A percentile compares a stretch with the other conserved stretches of the same genome.
Conservation (phyloP, 2,329 filamentous ascomycete genomes). For the Penicillium sclerotiorum region DNA sequence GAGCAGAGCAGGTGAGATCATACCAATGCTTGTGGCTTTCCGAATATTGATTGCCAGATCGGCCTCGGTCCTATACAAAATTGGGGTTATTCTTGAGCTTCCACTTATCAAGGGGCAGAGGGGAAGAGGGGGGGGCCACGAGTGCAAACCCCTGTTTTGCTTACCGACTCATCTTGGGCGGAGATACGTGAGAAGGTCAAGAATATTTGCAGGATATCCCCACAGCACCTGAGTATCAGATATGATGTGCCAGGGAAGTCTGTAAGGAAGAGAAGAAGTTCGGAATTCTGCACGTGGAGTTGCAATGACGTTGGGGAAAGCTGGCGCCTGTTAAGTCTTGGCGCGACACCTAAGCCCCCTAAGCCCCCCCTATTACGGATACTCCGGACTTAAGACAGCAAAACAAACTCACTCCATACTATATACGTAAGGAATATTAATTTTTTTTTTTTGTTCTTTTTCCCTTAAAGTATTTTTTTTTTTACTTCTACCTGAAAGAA, state of each 20-base stretch:
- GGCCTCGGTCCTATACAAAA: constrained; percentile 58
- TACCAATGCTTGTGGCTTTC: constrained; percentile 67
- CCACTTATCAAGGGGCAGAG: not conserved
- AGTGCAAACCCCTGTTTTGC: constrained; percentile 17
- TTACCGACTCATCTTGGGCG: constrained; percentile 65
- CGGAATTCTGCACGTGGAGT: constrained; percentile 19
- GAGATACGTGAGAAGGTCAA: constrained; percentile 36
- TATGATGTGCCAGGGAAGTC: constrained; percentile 9
- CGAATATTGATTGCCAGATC: constrained; percentile 68
- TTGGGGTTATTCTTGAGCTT: constrained; percentile 10
- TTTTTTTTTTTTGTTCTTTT: no score
- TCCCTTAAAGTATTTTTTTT: not conserved
- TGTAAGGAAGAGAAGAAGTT: constrained; percentile 10
- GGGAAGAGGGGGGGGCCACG: not conserved
- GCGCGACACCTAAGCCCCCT: constrained; percentile 31
- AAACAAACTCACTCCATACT: not conserved
- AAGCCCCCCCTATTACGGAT: no score
- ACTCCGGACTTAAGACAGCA: not conserved
- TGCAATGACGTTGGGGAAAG: constrained; percentile 41
- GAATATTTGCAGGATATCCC: no score
- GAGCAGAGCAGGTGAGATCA: constrained; percentile 19
- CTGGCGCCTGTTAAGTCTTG: constrained; percentile 41
- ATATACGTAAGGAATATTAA: no score
- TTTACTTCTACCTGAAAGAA: not conserved
- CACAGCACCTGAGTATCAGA: constrained; percentile 16